Conservation (phyloP, 2,329 filamentous ascomycete genomes). For the Fusarium circinatum region DNA sequence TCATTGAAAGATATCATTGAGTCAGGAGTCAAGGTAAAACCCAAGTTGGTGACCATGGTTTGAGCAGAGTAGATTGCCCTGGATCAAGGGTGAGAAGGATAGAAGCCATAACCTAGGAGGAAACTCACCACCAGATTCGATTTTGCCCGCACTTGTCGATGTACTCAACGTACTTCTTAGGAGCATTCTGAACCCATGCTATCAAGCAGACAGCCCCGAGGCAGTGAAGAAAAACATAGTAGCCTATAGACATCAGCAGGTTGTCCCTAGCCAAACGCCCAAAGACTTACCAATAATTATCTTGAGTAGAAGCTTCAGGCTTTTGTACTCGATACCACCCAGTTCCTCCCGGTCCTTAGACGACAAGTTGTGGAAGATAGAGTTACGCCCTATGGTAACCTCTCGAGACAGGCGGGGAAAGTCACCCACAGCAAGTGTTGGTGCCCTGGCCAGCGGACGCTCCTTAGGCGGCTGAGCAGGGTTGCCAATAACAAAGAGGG, state of each 20-base stretch:
- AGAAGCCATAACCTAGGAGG: too few relatives aligned
- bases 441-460: conserved; percentile 15
- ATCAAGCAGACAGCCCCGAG: conserved; percentile 60
- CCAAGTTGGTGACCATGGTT: conserved; percentile 63
- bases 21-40: conserved; percentile 64
- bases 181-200: conserved; percentile 57
- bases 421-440: conserved; percentile 37
- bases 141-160: conserved; percentile 52
- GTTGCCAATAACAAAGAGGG: conserved; percentile 53
- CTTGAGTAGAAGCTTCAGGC: conserved; percentile 59
- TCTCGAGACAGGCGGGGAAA: conserved; percentile 55
- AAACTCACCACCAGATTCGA: conserved; percentile 60
- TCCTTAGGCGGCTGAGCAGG: conserved; percentile 27
- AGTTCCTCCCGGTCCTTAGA: conserved; percentile 55
- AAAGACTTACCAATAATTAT: conserved; percentile 52
- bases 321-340: conserved; percentile 63
- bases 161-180: conserved; percentile 54
- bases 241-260: conserved; percentile 45
- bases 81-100: conserved; percentile 1
- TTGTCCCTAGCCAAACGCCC: fast-evolving
- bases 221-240: conserved; percentile 57
- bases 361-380: conserved; percentile 56
- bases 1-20: conserved; percentile 62
- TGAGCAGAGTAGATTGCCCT: conserved; percentile 62
- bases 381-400: conserved; percentile 58